phyloP scores from a whole-genome alignment of 1,284 basidiomycete genomes.

The Boletus semigastroideus region DNA sequence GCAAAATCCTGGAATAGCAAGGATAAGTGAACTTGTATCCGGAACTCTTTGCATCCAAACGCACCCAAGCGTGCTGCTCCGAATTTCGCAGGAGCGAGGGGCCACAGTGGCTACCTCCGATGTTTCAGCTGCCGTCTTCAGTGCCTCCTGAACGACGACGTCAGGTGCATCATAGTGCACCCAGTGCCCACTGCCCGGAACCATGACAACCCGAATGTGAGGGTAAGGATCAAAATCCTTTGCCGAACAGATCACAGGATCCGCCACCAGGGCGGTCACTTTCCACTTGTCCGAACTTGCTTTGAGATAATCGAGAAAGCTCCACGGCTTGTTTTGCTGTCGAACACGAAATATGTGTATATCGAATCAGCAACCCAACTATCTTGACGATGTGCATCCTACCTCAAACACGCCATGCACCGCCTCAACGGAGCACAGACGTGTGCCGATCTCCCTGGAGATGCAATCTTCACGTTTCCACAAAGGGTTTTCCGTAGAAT shows the following conservation, averaged over 20 bases:
- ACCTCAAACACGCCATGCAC: not conserved
- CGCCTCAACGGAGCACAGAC: constrained; percentile 10
- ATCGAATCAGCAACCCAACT: not conserved
- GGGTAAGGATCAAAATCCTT: constrained; percentile 11
- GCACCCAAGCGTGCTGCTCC: too few species aligned
- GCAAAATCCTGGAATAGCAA: too few species aligned
- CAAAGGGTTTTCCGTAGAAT: constrained; percentile 15
- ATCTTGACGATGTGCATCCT: constrained; percentile 9
- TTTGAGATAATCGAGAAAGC: too few species aligned
- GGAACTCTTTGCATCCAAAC: too few species aligned
- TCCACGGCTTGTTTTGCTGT: too few species aligned
- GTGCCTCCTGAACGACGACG: constrained; percentile 20
- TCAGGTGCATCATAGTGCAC: constrained; percentile 21
- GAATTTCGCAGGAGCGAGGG: too few species aligned
- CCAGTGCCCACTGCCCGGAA: constrained; percentile 20
- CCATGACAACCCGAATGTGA: constrained; percentile 8
- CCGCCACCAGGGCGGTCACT: constrained; percentile 16
- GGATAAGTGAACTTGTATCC: too few species aligned
- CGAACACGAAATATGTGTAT: too few species aligned
- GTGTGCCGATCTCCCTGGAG: constrained; percentile 17
- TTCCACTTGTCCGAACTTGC: constrained; percentile 13
- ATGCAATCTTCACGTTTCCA: constrained; percentile 17
- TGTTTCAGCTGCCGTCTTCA: constrained; percentile 7
- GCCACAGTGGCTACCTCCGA: too few species aligned
- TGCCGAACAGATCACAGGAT: constrained; percentile 15